Conservation (phyloP, 2,329 filamentous ascomycete genomes). For the Anthostomella pinea region DNA sequence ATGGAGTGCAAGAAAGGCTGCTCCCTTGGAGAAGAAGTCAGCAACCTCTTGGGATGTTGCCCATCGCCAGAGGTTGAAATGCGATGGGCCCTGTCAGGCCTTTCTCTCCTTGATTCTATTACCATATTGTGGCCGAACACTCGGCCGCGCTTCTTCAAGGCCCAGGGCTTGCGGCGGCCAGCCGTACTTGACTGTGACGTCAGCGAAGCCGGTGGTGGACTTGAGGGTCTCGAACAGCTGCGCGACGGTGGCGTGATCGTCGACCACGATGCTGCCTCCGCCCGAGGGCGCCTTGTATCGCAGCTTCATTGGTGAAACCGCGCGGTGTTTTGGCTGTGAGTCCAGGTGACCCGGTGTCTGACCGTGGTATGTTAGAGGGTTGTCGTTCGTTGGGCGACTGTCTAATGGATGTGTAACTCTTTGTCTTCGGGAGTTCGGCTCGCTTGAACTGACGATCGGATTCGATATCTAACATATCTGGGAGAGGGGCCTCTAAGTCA, state of each 20-base stretch:
- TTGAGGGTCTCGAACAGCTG: constrained; percentile 60
- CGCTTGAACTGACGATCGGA: not conserved
- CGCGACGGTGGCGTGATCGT: constrained; percentile 63
- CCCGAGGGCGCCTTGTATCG: constrained; percentile 74
- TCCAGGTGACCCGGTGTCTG: not conserved
- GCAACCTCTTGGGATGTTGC: too few relatives aligned
- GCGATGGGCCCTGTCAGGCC: too few relatives aligned
- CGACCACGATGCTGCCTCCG: constrained; percentile 65
- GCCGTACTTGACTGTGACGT: constrained; percentile 78
- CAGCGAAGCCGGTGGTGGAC: constrained; percentile 59
- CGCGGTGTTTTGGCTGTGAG: not conserved
- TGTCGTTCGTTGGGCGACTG: too few relatives aligned
- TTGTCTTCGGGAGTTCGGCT: not conserved
- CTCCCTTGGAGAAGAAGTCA: too few relatives aligned
- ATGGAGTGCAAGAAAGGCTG: too few relatives aligned
- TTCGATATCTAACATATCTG: constrained; percentile 3
- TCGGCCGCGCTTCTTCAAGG: too few relatives aligned
- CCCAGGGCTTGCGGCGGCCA: constrained; percentile 74
- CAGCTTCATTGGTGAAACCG: constrained; percentile 58
- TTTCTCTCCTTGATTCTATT: too few relatives aligned
- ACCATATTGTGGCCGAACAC: too few relatives aligned
- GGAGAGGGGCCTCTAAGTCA: constrained; percentile 13
- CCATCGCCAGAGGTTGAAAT: too few relatives aligned
- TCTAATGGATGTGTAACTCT: constrained; percentile 1
- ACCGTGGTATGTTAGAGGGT: not conserved